Evolutionary conservation across 192 early-diverging fungal genomes (phyloP), one percentile per base, ranked within the genome.

Genomic region (Backusella psychrophila): DNA sequence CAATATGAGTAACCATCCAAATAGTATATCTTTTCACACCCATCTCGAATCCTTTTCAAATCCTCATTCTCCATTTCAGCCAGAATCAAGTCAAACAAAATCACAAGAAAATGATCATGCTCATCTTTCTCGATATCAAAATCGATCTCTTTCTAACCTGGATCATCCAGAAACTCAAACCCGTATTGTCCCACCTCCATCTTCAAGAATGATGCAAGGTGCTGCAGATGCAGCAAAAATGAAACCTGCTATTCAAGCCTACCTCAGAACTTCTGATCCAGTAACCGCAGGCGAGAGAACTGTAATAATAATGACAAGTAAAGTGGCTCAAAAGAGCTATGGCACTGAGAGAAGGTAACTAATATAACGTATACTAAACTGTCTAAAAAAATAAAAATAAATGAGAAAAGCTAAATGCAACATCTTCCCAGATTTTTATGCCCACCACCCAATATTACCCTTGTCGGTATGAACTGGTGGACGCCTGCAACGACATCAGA

Each of bases 271-370:
- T 26, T n/a, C 9, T 26, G 42, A 72, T 46, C 42, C 19, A 17
- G 23, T 23, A 46, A 1, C n/a, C 14, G 41, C 23, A 46, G 42
- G 70, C 3, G 70, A 72, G 21, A 39, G 44, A 72, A 72, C 36
- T 8, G 70, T 44, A 19, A 44, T 72, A 39, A 49, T 72, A 29
- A 72, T 72, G 70, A 94, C 94, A 35, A 90, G 93, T n/a, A 94
- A 92, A 56, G 95, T 96, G 1, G 95, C 92, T 1, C 96, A 97
- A 86, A 97, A 98, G 66, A 93, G 91, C 4, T 98, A 98, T 77
- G 96, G 95, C 7, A 93, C 90, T 34, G 96, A 98, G 75, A 96
- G 95, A 83, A 87, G 96, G 85, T 90, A 77, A n/a, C 71, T 49
- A 71, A 44, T 66, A 33, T 68, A 21, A 19, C 67, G 17, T 70